Conservation (phyloP, 768 basidiomycete genomes). For the Candolleomyces eurysporus region DNA sequence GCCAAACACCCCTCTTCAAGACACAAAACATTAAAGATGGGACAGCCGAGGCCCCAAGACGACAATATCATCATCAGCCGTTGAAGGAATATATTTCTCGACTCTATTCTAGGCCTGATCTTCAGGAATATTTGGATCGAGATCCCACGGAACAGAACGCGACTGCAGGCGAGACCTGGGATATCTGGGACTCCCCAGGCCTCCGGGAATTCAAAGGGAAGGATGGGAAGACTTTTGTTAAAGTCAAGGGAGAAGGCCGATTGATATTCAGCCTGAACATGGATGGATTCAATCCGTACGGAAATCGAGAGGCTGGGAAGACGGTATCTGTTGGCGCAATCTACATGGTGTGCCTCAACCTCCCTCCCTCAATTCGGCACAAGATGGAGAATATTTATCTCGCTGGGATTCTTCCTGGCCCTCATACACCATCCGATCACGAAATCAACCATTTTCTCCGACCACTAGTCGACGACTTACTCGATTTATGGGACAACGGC, state of each 20-base stretch:
- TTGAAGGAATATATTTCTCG: conserved; percentile 20
- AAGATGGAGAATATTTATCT: conserved; percentile 18
- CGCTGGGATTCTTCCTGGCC: conserved; percentile 18
- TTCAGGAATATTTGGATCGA: conserved; percentile 13
- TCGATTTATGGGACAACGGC: conserved; percentile 25
- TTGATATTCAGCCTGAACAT: conserved; percentile 23
- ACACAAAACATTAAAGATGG: too few species aligned
- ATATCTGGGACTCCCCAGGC: conserved; percentile 4
- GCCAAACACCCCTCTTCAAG: too few species aligned
- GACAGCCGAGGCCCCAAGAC: background rate
- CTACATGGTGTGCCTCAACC: conserved; percentile 28
- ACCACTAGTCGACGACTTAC: conserved; percentile 33
- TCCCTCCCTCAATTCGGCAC: conserved; percentile 25
- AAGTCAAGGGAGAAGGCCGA: conserved; percentile 12
- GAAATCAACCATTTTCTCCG: conserved; percentile 32
- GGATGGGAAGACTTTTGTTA: conserved; percentile 11
- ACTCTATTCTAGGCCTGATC: conserved; percentile 15
- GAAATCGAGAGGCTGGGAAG: conserved; percentile 22
- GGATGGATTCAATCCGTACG: conserved; percentile 32
- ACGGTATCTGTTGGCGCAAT: conserved; percentile 18
- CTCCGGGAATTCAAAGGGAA: conserved; percentile 1
- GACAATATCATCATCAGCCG: conserved; percentile 15
- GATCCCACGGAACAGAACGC: background rate
- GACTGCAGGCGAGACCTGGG: background rate
- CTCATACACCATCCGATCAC: conserved; percentile 20